These are phyloP conservation scores for Daedalea quercina DNA, from an alignment of 768 basidiomycete species.

Conservation along the genomic window DNA sequence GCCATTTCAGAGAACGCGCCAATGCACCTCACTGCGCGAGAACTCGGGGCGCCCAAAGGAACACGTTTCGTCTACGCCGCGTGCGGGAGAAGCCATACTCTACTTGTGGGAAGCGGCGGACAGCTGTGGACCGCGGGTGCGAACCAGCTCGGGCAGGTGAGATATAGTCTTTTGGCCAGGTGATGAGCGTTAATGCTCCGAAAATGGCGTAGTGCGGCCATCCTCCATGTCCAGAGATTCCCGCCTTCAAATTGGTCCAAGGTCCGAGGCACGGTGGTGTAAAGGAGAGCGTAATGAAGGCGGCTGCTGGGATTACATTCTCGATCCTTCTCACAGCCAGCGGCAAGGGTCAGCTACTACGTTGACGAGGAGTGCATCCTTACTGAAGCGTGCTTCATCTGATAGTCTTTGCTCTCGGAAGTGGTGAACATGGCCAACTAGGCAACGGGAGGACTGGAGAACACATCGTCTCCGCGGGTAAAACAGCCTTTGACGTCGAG, in stretches of 20 bases:
- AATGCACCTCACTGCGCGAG: slow-evolving; percentile 46
- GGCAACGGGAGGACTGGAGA: slow-evolving; percentile 94
- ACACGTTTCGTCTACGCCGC: slow-evolving; percentile 71
- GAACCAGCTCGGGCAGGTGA: slow-evolving; percentile 78
- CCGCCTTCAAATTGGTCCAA: slow-evolving; percentile 55
- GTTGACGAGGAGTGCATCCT: not conserved
- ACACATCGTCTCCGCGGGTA: slow-evolving; percentile 79
- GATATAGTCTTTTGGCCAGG: not conserved
- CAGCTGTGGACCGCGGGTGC: slow-evolving; percentile 78
- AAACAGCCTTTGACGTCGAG: slow-evolving; percentile 77
- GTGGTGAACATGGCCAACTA: slow-evolving; percentile 87
- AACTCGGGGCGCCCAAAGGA: slow-evolving; percentile 53
- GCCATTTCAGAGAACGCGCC: slow-evolving; percentile 72
- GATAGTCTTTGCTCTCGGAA: slow-evolving; percentile 83
- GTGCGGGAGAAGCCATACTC: slow-evolving; percentile 73
- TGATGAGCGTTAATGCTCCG: not conserved
- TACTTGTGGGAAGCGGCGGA: slow-evolving; percentile 79
- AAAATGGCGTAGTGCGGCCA: slow-evolving; percentile 61
- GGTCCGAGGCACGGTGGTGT: slow-evolving; percentile 48
- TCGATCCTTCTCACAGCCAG: slow-evolving; percentile 74
- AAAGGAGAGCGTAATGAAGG: slow-evolving; percentile 62
- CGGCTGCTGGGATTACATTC: slow-evolving; percentile 79
- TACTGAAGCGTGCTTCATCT: not conserved
- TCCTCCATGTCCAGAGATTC: slow-evolving; percentile 53
- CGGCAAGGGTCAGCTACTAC: slow-evolving; percentile 57